Base-by-base conservation (phyloP, 1,139 yeast species). In the Arxiozyma slooffiae region DNA sequence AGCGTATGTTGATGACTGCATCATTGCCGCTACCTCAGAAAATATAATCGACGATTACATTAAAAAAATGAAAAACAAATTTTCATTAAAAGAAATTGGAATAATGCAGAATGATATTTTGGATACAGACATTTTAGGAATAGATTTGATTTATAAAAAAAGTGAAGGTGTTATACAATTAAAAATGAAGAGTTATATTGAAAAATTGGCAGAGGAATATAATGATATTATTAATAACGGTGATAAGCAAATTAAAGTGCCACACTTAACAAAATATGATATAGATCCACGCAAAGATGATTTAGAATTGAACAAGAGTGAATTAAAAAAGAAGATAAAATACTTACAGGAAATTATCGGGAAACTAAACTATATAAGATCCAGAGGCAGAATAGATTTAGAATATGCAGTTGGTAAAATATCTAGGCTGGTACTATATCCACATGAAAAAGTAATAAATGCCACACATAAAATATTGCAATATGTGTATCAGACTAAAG, bases 41-140 rank as follows among this genome's bases (percentile, higher is more conserved):
- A 38, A 30, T 24, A 22, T 20, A 11, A 2, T 48, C 11, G 41
- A 48, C 40, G 37, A 42, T 7, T 17, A 46, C 16, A 22, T 48
- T 5, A 18, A 9, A 1, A 34, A 11, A 18, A 16, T 45, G 8
- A n/a, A 43, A 24, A 18, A 42, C 2, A 43, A 34, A 37, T 51
- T 42, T 34, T 40, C 42, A 22, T 40, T 48, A 24, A 48, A 50
- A 43, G 39, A 38, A 9, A 26, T 38, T 21, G 48, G 48, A 5
- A 20, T 7, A 7, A 49, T 49, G 49, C n/a, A 47, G 21, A 22
- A 43, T 5, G 17, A 44, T 11, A n/a, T 5, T 6, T 36, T 51
- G 8, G 37, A 51, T 11, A 47, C 52, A 2, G 50, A 51, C 23
- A 47, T 46, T 7, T 38, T 50, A 37, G 52, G 50, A 26, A 7